A percentile compares a stretch with the other conserved stretches of the same genome.
These are phyloP conservation scores for Termitomyces sp. DNA, from an alignment of 768 basidiomycete species.

Conservation along the genomic window DNA sequence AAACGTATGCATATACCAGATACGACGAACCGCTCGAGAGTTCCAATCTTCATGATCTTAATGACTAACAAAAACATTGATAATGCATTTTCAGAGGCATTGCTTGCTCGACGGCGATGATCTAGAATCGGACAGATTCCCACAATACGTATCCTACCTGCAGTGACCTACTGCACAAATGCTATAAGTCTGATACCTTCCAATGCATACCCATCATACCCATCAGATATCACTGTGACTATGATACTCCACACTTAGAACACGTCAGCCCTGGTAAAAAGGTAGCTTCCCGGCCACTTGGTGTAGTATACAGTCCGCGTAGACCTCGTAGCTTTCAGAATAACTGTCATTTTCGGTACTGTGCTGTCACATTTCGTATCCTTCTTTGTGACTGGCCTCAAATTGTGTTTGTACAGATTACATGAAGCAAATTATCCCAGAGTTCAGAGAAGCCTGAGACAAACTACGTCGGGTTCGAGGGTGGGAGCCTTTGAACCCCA, in stretches of 20 bases:
- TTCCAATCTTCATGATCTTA: constrained; percentile 17
- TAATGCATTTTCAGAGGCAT: constrained; percentile 4
- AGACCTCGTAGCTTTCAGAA: constrained; percentile 87
- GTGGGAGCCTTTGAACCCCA: constrained; percentile 81
- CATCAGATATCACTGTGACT: background rate
- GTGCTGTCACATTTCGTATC: constrained; percentile 92
- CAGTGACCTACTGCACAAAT: background rate
- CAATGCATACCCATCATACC: background rate
- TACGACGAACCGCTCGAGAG: constrained; percentile 13
- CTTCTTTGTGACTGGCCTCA: constrained; percentile 73
- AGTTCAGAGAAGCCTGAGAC: constrained; percentile 64
- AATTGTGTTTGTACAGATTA: constrained; percentile 62
- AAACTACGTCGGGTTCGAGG: constrained; percentile 81
- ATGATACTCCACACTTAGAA: constrained; percentile 60
- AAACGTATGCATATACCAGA: background rate
- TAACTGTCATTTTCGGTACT: constrained; percentile 87
- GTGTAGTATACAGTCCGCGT: constrained; percentile 71
- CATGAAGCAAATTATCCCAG: constrained; percentile 60
- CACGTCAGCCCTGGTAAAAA: constrained; percentile 64
- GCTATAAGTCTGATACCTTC: background rate
- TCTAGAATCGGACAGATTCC: background rate
- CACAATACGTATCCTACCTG: background rate
- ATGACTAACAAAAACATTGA: constrained; percentile 14
- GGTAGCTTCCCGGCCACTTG: constrained; percentile 69
- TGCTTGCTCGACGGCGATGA: background rate